phyloP scores from a whole-genome alignment of 371 early-diverging fungal genomes.

The Mucor indicus region DNA sequence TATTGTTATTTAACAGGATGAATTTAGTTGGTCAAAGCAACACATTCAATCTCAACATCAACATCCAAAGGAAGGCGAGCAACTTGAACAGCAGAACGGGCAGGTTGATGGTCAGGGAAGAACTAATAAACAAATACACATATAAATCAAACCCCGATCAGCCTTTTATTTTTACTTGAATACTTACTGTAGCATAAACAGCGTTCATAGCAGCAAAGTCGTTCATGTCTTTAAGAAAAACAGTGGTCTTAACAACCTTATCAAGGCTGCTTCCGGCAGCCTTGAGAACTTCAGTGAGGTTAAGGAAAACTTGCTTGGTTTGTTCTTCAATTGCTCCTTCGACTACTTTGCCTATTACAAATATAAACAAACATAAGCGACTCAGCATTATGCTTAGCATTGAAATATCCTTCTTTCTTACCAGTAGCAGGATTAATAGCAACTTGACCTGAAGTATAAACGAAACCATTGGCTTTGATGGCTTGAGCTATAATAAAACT shows the following conservation, averaged over 20 bases:
- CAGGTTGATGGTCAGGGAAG: slow-evolving; percentile 68
- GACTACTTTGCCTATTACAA: slow-evolving; percentile 34
- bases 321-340: slow-evolving; percentile 41
- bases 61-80: slow-evolving; percentile 77
- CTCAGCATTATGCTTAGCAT: too few species aligned
- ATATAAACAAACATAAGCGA: too few species aligned
- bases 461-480: slow-evolving; percentile 67
- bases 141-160: neutral
- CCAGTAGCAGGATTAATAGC: slow-evolving; percentile 47
- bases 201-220: slow-evolving; percentile 83
- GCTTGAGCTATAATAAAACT: slow-evolving; percentile 40
- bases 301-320: slow-evolving; percentile 64
- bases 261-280: slow-evolving; percentile 68
- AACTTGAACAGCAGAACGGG: slow-evolving; percentile 80
- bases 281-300: slow-evolving; percentile 69
- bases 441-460: slow-evolving; percentile 69
- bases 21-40: slow-evolving; percentile 41
- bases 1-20: too few species aligned
- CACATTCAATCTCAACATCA: slow-evolving; percentile 79
- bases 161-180: neutral
- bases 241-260: slow-evolving; percentile 81
- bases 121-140: slow-evolving; percentile 7
- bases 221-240: slow-evolving; percentile 77
- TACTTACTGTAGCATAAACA: slow-evolving; percentile 57
- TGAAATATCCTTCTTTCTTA: slow-evolving; percentile 3